Evolutionary conservation across 1,284 basidiomycete genomes (phyloP), one percentile per base, ranked within the genome.

Genomic region (Rhodotorula sp.): DNA sequence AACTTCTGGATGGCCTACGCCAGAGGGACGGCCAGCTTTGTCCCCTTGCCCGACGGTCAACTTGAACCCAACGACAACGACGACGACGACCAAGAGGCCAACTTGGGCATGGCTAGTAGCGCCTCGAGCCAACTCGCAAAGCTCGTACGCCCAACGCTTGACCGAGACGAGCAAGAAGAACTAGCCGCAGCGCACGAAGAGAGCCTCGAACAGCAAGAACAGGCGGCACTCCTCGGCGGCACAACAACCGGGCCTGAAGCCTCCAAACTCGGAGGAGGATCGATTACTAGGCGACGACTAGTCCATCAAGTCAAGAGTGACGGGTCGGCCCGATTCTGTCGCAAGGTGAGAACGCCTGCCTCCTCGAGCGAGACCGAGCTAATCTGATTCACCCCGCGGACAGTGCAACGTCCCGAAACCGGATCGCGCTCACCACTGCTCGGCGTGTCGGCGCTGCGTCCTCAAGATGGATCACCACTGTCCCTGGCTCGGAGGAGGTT

Each of bases 381-480:
- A 7, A 54, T 18, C 55, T 58, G 14, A 12, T 26, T 2, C 15
- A 42, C 22, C 51, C 60, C 62, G 58, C 54, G 29, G 54, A 17
- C 74, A 79, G 75, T 79, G 79, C 60, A 61, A 69, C 24, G 55
- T 71, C 1, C 69, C 68, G 29, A 79, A 79, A 53, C 79, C 79
- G 8, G 79, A 79, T 49, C 67, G 79, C 14, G 74, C 79, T 3
- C 79, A 79, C 48, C 79, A 79, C 59, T 79, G 79, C 69, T 77
- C 75, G 1, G 69, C 72, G 1, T 79, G 79, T 54, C 68, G 72
- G 2, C 37, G 69, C 24, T 79, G 79, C 55, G 75, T 79, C 1
- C 70, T 79, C 15, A 75, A 73, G 60, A 76, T 79, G 73, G 75
- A 79, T 49, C 78, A 79, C 59, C 78, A 79, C 69, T 79, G 78